Percentiles rank a stretch among this genome's conserved stretches.
phyloP scores from a whole-genome alignment of 2,329 filamentous ascomycete genomes.

The Aspergillus uvarum region DNA sequence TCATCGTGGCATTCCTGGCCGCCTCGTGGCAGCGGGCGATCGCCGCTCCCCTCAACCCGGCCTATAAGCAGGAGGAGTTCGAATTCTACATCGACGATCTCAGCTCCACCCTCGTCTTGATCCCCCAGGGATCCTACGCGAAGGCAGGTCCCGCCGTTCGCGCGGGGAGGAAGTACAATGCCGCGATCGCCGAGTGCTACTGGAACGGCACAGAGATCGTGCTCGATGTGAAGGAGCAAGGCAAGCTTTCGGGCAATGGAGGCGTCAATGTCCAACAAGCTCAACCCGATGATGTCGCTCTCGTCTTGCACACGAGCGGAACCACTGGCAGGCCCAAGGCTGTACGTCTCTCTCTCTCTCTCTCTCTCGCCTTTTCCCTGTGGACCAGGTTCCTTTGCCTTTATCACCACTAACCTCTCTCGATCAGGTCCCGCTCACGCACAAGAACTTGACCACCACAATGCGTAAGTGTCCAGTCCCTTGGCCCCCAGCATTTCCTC shows the following conservation, averaged over 20 bases:
- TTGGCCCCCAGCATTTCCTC: neutral
- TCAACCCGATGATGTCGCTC: constrained; percentile 73
- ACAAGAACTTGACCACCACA: constrained; percentile 75
- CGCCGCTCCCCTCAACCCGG: constrained; percentile 82
- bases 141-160: constrained; percentile 69
- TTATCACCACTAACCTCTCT: constrained; percentile 1
- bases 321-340: constrained; percentile 85
- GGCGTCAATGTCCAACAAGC: constrained; percentile 53
- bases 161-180: constrained; percentile 75
- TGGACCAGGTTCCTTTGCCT: neutral
- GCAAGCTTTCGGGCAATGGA: constrained; percentile 60
- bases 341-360: no score
- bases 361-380: neutral
- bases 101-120: constrained; percentile 73
- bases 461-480: constrained; percentile 59
- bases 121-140: constrained; percentile 68
- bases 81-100: constrained; percentile 91
- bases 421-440: constrained; percentile 68
- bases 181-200: constrained; percentile 84
- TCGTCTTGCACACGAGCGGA: constrained; percentile 80
- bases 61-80: constrained; percentile 86
- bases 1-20: constrained; percentile 84
- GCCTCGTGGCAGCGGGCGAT: constrained; percentile 79
- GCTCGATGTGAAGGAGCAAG: constrained; percentile 74
- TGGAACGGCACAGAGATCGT: constrained; percentile 71